A percentile compares a stretch with the other conserved stretches of the same genome.
Conservation (phyloP, 305 asterid genomes). For the Stenogyne calaminthoides region DNA sequence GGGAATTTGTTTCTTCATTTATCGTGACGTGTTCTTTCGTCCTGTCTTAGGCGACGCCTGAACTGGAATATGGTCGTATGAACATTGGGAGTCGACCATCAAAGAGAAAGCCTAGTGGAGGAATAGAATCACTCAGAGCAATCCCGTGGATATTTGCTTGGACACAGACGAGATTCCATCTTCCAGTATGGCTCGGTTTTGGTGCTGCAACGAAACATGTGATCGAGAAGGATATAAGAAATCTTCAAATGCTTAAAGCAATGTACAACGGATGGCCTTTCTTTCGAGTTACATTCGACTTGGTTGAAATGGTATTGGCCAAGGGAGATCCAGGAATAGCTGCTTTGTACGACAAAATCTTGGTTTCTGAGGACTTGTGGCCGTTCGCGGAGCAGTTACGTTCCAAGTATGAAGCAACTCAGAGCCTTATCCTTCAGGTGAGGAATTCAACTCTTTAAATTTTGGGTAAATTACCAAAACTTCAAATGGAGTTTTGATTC, state of each 20-base stretch:
- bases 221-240: slow-evolving; percentile 59
- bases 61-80: slow-evolving; percentile 89
- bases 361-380: slow-evolving; percentile 64
- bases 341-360: slow-evolving; percentile 73
- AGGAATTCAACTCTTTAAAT: not conserved
- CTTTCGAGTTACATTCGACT: slow-evolving; percentile 82
- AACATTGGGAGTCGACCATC: slow-evolving; percentile 94
- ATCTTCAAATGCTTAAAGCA: slow-evolving; percentile 68
- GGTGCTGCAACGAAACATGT: slow-evolving; percentile 66
- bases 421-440: slow-evolving; percentile 70
- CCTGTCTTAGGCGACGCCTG: slow-evolving; percentile 76
- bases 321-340: slow-evolving; percentile 88
- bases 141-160: slow-evolving; percentile 96
- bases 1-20: not conserved
- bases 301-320: slow-evolving; percentile 86
- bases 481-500: not conserved
- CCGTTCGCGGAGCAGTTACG: slow-evolving; percentile 65
- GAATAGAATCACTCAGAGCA: slow-evolving; percentile 88
- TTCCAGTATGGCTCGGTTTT: slow-evolving; percentile 92
- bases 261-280: slow-evolving; percentile 92
- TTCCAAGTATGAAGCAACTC: slow-evolving; percentile 64
- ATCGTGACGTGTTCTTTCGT: not conserved
- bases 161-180: slow-evolving; percentile 91
- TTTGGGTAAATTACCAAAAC: too few relatives aligned
- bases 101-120: slow-evolving; percentile 84